Conservation (phyloP, 139 green algal species). For the Volvox reticuliferus region DNA sequence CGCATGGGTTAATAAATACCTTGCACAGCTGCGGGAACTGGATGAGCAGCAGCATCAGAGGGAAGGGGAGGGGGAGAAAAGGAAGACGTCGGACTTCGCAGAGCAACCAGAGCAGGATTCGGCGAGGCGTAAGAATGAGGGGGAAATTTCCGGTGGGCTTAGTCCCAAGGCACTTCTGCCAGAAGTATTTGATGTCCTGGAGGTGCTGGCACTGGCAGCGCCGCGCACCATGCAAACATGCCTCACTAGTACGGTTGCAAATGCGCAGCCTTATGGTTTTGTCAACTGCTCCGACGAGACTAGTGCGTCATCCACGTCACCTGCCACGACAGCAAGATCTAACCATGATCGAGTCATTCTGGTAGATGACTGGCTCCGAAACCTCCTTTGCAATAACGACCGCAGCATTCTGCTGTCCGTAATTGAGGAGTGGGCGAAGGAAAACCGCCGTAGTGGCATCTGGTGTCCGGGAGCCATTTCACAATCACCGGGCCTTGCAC, state of each 20-base stretch:
- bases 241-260: background rate
- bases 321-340: background rate
- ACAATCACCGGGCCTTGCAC: background rate
- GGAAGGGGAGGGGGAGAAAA: background rate
- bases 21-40: background rate
- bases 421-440: background rate
- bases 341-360: background rate
- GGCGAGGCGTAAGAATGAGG: background rate
- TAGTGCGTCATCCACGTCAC: background rate
- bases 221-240: background rate
- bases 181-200: background rate
- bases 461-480: background rate
- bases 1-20: background rate
- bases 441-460: background rate
- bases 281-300: background rate
- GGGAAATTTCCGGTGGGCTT: background rate
- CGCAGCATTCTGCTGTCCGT: background rate
- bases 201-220: background rate
- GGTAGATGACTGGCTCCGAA: background rate
- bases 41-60: background rate
- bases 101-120: background rate
- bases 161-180: background rate
- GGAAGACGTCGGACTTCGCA: background rate
- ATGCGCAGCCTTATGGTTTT: background rate
- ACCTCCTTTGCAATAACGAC: background rate